Evolutionary conservation across 225 moss, liverwort and hornwort genomes (phyloP), one percentile per base, ranked within the genome.

Genomic region (Rhytidiadelphus loreus): DNA sequence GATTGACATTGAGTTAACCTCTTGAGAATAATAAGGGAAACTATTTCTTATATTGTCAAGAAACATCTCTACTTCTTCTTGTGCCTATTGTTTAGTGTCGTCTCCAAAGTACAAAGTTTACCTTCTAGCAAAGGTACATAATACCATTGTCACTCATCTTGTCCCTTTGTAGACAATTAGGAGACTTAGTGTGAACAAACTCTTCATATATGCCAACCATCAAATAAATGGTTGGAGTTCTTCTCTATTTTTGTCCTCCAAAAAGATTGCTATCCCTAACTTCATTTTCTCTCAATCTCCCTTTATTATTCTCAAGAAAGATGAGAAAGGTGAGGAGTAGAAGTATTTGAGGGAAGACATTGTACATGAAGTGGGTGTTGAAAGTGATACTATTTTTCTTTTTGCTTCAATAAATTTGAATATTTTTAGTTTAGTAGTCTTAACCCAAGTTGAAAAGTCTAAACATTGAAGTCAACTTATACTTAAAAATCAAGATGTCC

Each of bases 301-400:
- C n/a, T n/a, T n/a, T n/a, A n/a, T n/a, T n/a, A n/a, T n/a, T n/a
- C n/a, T n/a, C n/a, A n/a, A n/a, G n/a, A n/a, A n/a, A n/a, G n/a
- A 2, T 2, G 10, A 16, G 9, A 72, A 72, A 0, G 2, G 6
- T 29, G 2, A 29, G 4, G 22, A 3, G 3, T 44, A 0, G 11
- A 72, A 72, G 2, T 72, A 17, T 72, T 72, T 72, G 17, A 11
- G 2, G 3, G 4, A 28, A 0, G 16, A 71, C 16, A 41, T 43
- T 43, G 9, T 71, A 43, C 9, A 44, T 17, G 11, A 72, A 72
- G 17, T 72, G 3, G 44, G 16, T 28, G 16, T 72, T 41, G 9
- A 41, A 70, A 70, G 26, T 41, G 41, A 15, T 43, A 43, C 0
- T 15, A 1, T 70, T 41, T 41, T 66, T 1, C 2, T 41, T 41